These are phyloP conservation scores for Xylaria sp. DNA, from an alignment of 2,329 filamentous ascomycete genomes.

Conservation along the genomic window DNA sequence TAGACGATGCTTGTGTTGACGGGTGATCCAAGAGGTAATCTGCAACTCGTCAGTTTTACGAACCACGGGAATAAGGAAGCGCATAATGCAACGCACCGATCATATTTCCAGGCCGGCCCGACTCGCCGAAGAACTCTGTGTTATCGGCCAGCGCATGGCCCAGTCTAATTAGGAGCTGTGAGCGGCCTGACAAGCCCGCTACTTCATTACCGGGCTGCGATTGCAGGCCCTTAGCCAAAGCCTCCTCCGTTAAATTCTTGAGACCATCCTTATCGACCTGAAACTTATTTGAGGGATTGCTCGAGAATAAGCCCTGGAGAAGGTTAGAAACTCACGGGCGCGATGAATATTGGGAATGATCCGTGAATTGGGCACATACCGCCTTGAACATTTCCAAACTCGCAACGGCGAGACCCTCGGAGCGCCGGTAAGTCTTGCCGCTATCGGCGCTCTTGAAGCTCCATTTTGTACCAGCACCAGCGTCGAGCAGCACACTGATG, in stretches of 20 bases:
- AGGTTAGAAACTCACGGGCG: not conserved
- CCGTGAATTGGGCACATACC: slow-evolving; percentile 16
- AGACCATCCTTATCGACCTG: slow-evolving; percentile 86
- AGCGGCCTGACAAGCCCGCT: slow-evolving; percentile 77
- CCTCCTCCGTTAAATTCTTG: slow-evolving; percentile 64
- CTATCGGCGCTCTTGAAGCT: slow-evolving; percentile 89
- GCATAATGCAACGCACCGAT: slow-evolving; percentile 56
- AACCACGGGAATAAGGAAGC: not conserved
- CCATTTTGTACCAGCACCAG: slow-evolving; percentile 87
- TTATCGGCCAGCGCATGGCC: slow-evolving; percentile 69
- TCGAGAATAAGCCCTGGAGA: slow-evolving; percentile 71
- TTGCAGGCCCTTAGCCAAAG: slow-evolving; percentile 77
- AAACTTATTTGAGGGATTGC: slow-evolving; percentile 71
- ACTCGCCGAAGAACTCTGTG: slow-evolving; percentile 74
- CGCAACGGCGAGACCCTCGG: slow-evolving; percentile 56
- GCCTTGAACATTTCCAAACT: slow-evolving; percentile 88
- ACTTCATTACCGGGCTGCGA: slow-evolving; percentile 75
- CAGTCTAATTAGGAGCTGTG: slow-evolving; percentile 70
- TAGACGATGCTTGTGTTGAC: slow-evolving; percentile 80
- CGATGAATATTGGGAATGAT: not conserved
- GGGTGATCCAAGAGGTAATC: slow-evolving; percentile 92
- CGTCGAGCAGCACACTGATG: slow-evolving; percentile 76
- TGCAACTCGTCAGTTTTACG: slow-evolving; percentile 33
- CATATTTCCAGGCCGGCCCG: slow-evolving; percentile 88
- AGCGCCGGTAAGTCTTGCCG: slow-evolving; percentile 73